A percentile compares a stretch with the other conserved stretches of the same genome.
phyloP scores from a whole-genome alignment of 2,329 filamentous ascomycete species.

The Fusarium oxysporum region DNA sequence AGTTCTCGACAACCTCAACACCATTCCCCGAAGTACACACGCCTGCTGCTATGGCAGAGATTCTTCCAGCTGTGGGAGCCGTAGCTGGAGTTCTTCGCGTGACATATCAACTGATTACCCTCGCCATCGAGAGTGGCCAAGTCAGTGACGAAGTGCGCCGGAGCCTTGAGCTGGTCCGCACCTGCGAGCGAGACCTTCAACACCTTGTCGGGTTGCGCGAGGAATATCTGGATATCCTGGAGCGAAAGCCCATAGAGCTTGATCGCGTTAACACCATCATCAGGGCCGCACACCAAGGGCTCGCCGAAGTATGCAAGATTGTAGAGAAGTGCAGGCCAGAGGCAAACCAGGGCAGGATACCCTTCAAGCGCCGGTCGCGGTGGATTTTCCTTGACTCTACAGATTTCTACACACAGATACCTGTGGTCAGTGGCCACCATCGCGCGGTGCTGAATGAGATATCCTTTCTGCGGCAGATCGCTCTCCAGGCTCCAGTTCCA shows the following conservation, averaged over 20 bases:
- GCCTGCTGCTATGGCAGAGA: background rate
- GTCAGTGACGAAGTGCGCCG: slow-evolving; percentile 41
- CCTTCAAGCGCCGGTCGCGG: slow-evolving; percentile 33
- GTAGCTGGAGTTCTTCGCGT: background rate
- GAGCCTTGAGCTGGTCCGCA: slow-evolving; percentile 47
- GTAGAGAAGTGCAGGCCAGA: slow-evolving; percentile 47
- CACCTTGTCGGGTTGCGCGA: slow-evolving; percentile 47
- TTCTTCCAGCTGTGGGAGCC: background rate
- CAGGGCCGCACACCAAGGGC: slow-evolving; percentile 38
- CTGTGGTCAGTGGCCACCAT: slow-evolving; percentile 43
- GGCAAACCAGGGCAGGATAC: slow-evolving; percentile 30
- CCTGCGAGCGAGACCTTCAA: slow-evolving; percentile 47
- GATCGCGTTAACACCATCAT: slow-evolving; percentile 45
- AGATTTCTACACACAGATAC: slow-evolving; percentile 40
- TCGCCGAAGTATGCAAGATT: slow-evolving; percentile 44
- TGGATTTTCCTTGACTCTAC: slow-evolving; percentile 41
- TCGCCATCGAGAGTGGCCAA: slow-evolving; percentile 36
- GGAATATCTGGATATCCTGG: slow-evolving; percentile 40
- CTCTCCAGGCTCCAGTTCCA: slow-evolving; percentile 1
- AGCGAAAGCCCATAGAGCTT: slow-evolving; percentile 38
- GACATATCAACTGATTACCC: slow-evolving; percentile 18
- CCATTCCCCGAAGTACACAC: background rate
- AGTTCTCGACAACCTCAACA: background rate
- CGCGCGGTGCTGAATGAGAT: slow-evolving; percentile 43
- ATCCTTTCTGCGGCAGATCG: slow-evolving; percentile 36